Percentiles rank a stretch among this genome's conserved stretches.
Conservation (phyloP, 164 flowering plant species). For the Liriodendron chinense region DNA sequence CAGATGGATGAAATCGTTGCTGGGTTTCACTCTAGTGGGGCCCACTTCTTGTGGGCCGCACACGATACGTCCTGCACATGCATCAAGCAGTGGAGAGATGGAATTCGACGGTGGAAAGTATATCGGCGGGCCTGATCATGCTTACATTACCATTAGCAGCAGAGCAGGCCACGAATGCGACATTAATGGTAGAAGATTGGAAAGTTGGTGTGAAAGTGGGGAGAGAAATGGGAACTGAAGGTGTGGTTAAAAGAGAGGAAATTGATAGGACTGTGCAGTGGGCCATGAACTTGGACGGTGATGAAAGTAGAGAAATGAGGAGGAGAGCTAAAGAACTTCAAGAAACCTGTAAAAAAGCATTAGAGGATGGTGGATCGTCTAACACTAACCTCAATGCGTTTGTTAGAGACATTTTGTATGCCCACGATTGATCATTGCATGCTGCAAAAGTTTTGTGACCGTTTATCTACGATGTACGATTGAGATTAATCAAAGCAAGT, state of each 20-base stretch:
- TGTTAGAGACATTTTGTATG: neutral
- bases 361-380: constrained; percentile 2
- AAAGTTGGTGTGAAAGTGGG: neutral
- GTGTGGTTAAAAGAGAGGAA: neutral
- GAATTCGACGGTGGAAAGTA: constrained; percentile 54
- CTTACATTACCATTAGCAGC: constrained; percentile 44
- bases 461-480: too few species aligned
- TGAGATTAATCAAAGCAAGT: too few species aligned
- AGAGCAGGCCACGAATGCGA: constrained; percentile 49
- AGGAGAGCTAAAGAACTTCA: constrained; percentile 2
- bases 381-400: neutral
- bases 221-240: neutral
- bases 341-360: constrained; percentile 4
- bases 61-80: constrained; percentile 16
- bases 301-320: constrained; percentile 4
- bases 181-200: constrained; percentile 42
- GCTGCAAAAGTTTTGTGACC: too few species aligned
- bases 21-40: neutral
- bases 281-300: constrained; percentile 6
- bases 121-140: constrained; percentile 51
- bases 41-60: neutral
- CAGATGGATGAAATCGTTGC: neutral
- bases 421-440: too few species aligned
- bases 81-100: constrained; percentile 37
- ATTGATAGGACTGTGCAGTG: neutral